Conservation (phyloP, 768 basidiomycete genomes). For the Pseudohyphozyma bogoriensis region DNA sequence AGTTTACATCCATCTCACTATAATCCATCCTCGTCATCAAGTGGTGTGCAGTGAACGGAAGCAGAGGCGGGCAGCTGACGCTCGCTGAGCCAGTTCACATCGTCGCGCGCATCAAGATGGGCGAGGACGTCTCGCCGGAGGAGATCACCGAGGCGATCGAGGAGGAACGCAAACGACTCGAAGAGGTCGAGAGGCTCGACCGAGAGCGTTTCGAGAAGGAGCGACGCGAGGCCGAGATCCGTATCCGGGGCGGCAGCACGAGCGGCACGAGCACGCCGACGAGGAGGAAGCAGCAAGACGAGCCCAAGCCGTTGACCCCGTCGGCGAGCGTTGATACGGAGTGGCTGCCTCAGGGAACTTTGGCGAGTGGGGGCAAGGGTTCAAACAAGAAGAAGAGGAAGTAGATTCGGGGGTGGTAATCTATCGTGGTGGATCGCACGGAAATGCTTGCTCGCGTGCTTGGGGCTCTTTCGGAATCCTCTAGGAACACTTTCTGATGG, state of each 20-base stretch:
- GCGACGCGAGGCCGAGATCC: conserved; percentile 1
- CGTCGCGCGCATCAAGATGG: conserved; percentile 23
- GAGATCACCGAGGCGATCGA: conserved; percentile 25
- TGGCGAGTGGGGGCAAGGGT: neutral
- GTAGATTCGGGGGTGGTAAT: no score
- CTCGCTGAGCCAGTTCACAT: conserved; percentile 17
- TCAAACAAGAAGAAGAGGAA: no score
- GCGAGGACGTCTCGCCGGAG: conserved; percentile 25
- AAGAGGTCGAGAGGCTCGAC: conserved; percentile 12
- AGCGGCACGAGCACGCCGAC: neutral
- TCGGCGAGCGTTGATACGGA: conserved; percentile 7
- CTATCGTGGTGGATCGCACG: no score
- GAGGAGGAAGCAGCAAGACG: neutral
- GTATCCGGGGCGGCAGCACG: neutral
- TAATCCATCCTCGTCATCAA: neutral
- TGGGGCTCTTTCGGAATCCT: no score
- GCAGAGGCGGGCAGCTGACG: conserved; percentile 2
- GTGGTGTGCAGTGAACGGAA: neutral
- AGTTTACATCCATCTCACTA: no score
- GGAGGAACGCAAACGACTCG: neutral
- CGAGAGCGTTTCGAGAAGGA: no score
- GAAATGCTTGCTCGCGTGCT: no score
- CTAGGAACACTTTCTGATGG: no score
- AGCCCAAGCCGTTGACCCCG: neutral
- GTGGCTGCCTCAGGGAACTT: conserved; percentile 5